Evolutionary conservation across 495 filamentous ascomycete genomes (phyloP), one percentile per base, ranked within the genome.

Genomic region (Aspergillus sclerotiicarbonarius): DNA sequence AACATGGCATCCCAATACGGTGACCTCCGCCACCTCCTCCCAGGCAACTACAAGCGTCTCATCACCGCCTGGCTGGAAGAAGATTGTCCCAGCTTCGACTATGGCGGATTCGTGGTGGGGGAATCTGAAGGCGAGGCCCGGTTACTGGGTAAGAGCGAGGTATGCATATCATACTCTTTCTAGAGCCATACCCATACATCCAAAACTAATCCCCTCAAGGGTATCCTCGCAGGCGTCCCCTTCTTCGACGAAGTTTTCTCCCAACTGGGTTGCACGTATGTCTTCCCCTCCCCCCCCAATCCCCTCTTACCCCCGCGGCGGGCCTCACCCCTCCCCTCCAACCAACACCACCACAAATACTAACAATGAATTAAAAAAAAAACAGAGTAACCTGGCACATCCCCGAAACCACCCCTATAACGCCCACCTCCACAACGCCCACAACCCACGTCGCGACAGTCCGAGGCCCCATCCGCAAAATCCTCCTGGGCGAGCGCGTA

Each of bases 91-190:
- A 92, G 90, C 32, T 92, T 95, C 69, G 94, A 98, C 76, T 96
- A 96, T 68, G 95, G 92, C 61, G 94, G 94, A 41, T 98, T 96
- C 66, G 94, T 98, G 8, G 94, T 98, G 12, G 94, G 94, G 48
- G 86, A 92, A 56, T 78, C 82, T 16, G 76, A 79, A 6, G 86
- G 87, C 41, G 89, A 89, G 59, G 95, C 94, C 3, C 89, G 86
- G 10, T 78, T 98, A 37, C 84, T 92, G 65, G 91, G 90, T n/a
- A 98, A 98, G 76, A 90, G 86, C 56, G 70, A 83, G 45, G 84
- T 85, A 71, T 37, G 67, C 25, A 25, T 25, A 25, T 63, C 47
- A 10, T 16, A 33, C 20, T 10, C 13, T 13, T 10, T 44, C n/a
- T 15, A 5, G 12, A 16, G 4, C n/a, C 9, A 20, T 35, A 39